Evolutionary conservation across 106 monocot genomes (phyloP), one percentile per base, ranked within the genome.

Genomic region (Dendrobium catenatum): DNA sequence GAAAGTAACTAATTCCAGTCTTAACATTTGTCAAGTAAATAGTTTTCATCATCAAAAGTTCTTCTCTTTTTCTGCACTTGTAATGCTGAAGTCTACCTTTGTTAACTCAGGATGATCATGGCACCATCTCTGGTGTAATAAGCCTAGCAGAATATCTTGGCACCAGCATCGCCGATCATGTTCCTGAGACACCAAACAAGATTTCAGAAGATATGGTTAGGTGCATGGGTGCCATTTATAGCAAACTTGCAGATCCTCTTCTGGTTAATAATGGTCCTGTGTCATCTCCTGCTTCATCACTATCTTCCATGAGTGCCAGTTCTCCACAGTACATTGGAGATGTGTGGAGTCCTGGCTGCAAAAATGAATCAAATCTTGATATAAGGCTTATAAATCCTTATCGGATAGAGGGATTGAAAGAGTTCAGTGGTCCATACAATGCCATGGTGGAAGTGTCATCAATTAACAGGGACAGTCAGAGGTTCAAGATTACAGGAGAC

Each of bases 141-240:
- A 94, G 96, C 82, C 84, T 96, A 51, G 96, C 94, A 68, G 94
- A 94, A 81, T 94, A 88, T 86, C 90, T 94, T 55, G 94, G 94
- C 6, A 85, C 94, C 40, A 85, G 82, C 73, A 81, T 96, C 41
- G 83, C 87, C 10, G 96, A 96, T 74, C 94, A 89, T 82, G 82
- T 96, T 49, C 92, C 87, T 19, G 90, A 97, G 70, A 92, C 96
- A 59, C 88, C 90, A 0, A 90, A 92, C 81, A 90, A 83, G 78
- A 75, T 97, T 37, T 88, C 94, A 0, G 94, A 97, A 88, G 89
- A 97, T 73, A 77, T 97, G 83, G 85, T 97, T 29, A 84, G 83
- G 81, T 91, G 92, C 86, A 92, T 97, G 87, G 86, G 89, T 44
- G 83, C 86, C n/a, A 83, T 94, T 66, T 97, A 92, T 68, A 88